Evolutionary conservation across 768 basidiomycete genomes (phyloP).

Genomic region (Leccinellum albellum): DNA sequence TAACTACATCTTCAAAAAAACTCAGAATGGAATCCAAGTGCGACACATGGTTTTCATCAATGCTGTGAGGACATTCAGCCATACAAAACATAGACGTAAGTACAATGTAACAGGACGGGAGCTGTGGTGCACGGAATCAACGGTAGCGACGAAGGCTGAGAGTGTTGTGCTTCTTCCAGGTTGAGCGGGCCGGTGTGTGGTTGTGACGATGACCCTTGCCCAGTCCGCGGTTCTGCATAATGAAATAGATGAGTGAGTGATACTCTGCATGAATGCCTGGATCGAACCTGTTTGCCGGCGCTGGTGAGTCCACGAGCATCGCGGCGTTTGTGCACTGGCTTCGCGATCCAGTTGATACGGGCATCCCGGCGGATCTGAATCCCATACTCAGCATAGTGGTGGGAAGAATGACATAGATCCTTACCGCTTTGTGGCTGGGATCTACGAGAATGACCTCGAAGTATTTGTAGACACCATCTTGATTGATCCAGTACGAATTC

Average conservation of each 20-base stretch:
- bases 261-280: not conserved
- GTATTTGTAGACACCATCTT: conserved; percentile 98
- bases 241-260: conserved; percentile 2
- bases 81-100: conserved; percentile 30
- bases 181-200: conserved; percentile 84
- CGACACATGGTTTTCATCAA: conserved; percentile 14
- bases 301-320: conserved; percentile 97
- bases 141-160: conserved; percentile 88
- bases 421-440: conserved; percentile 87
- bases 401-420: conserved; percentile 27
- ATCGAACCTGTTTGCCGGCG: conserved; percentile 85
- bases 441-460: conserved; percentile 99
- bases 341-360: conserved; percentile 98
- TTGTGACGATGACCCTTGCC: conserved; percentile 96
- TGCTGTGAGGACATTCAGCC: conserved; percentile 15
- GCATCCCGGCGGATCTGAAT: conserved; percentile 87
- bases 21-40: not conserved
- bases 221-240: conserved; percentile 82
- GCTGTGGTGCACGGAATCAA: conserved; percentile 35
- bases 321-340: conserved; percentile 97
- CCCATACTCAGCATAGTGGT: conserved; percentile 9
- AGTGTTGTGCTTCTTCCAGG: conserved; percentile 99
- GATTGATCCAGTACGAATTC: conserved; percentile 99
- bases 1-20: no score
- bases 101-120: conserved; percentile 9